Evolutionary conservation across 306 rosid genomes (phyloP).

Genomic region (Echinosophora koreensis): DNA sequence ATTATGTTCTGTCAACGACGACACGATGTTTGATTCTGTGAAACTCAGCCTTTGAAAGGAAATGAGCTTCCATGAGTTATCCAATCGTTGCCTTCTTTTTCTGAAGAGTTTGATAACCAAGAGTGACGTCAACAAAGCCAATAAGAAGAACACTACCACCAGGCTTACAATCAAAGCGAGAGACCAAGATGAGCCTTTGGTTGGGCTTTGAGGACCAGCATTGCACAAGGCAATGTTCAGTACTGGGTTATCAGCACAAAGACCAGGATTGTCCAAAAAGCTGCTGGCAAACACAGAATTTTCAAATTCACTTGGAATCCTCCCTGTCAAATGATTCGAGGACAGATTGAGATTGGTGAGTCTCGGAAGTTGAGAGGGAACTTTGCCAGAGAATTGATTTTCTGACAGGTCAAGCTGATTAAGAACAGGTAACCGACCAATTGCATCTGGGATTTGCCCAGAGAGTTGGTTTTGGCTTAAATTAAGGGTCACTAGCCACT

Average conservation of each 20-base stretch:
- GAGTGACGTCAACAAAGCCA: conserved; percentile 39
- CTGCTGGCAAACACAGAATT: conserved; percentile 51
- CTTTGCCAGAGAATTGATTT: conserved; percentile 68
- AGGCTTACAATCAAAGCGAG: conserved; percentile 60
- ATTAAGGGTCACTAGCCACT: conserved; percentile 50
- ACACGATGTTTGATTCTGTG: conserved; percentile 61
- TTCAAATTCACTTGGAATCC: conserved; percentile 59
- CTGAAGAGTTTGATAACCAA: conserved; percentile 40
- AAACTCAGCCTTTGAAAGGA: conserved; percentile 75
- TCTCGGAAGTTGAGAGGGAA: conserved; percentile 56
- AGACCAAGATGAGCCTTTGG: conserved; percentile 55
- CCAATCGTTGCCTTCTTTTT: conserved; percentile 48
- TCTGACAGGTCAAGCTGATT: conserved; percentile 66
- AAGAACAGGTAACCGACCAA: conserved; percentile 59
- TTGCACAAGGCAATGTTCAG: conserved; percentile 55
- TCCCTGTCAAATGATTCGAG: conserved; percentile 63
- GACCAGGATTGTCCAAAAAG: conserved; percentile 79
- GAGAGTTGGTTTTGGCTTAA: conserved; percentile 59
- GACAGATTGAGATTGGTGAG: conserved; percentile 52
- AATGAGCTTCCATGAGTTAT: conserved; percentile 68
- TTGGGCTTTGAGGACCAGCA: conserved; percentile 30
- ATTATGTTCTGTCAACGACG: conserved; percentile 60
- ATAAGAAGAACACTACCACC: conserved; percentile 17
- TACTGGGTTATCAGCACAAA: conserved; percentile 54
- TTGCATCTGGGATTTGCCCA: conserved; percentile 57